Conservation (phyloP, 192 early-diverging fungal species). For the Rhizophagus sp. region DNA sequence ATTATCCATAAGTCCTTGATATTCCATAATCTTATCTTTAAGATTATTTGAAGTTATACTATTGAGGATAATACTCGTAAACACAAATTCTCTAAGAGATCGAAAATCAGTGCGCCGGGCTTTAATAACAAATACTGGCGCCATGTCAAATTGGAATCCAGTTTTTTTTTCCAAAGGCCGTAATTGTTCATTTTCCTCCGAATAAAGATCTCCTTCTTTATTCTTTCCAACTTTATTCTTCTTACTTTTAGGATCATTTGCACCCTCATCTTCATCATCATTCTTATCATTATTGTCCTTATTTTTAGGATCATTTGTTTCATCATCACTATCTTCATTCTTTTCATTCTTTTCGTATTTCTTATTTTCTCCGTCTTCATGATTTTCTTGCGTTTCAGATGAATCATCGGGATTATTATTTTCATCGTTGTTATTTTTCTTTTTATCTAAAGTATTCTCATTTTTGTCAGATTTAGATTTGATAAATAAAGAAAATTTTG, state of each 20-base stretch:
- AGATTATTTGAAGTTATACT: not conserved
- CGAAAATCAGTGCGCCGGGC: not conserved
- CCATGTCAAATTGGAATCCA: conserved; percentile 1
- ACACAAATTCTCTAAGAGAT: not conserved
- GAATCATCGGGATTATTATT: too few species aligned
- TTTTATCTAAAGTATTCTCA: too few species aligned
- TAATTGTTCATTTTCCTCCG: not conserved
- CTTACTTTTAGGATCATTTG: not conserved
- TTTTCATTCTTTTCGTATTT: not conserved
- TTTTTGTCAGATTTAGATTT: too few species aligned
- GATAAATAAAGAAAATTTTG: too few species aligned
- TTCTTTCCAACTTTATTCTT: not conserved
- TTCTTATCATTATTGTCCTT: not conserved
- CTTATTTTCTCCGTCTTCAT: too few species aligned
- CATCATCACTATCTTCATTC: too few species aligned
- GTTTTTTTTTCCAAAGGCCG: not conserved
- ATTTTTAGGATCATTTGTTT: not conserved
- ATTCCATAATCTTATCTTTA: conserved; percentile 2
- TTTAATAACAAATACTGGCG: not conserved
- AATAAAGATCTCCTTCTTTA: not conserved
- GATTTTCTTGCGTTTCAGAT: too few species aligned
- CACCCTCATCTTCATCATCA: not conserved
- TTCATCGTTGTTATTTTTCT: too few species aligned
- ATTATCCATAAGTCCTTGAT: not conserved
- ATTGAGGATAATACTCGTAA: not conserved